Percentiles rank a stretch among this genome's conserved stretches.
Evolutionary conservation across 768 basidiomycete species (phyloP).

Genomic region (Agaricus sinodeliciosus): DNA sequence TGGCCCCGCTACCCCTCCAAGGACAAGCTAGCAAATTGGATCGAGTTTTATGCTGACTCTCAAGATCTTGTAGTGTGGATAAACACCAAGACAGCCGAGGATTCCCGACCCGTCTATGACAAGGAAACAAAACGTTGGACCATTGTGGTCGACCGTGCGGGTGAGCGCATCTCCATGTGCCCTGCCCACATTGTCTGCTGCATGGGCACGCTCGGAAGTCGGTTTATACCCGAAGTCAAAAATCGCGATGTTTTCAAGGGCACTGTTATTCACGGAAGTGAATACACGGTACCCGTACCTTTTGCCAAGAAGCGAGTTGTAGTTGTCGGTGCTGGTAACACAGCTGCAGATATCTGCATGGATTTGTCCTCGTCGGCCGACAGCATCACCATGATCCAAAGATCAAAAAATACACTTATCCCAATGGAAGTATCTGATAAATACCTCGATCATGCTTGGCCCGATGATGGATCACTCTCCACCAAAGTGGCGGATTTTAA

Average conservation of each 20-base stretch:
- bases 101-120: neutral
- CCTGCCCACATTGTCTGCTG: slow-evolving; percentile 7
- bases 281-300: neutral
- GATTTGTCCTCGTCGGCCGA: neutral
- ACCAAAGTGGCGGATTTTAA: slow-evolving; percentile 1
- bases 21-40: slow-evolving; percentile 9
- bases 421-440: neutral
- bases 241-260: slow-evolving; percentile 2
- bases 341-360: slow-evolving; percentile 3
- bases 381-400: slow-evolving; percentile 3
- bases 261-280: slow-evolving; percentile 2
- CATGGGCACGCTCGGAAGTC: neutral
- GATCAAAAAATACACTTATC: neutral
- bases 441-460: neutral
- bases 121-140: slow-evolving; percentile 2
- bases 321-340: slow-evolving; percentile 5
- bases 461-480: slow-evolving; percentile 5
- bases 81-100: neutral
- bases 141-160: neutral
- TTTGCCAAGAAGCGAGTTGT: neutral
- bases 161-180: slow-evolving; percentile 2
- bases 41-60: slow-evolving; percentile 4
- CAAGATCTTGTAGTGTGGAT: slow-evolving; percentile 9
- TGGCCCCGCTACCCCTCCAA: slow-evolving; percentile 5
- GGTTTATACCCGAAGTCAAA: neutral